These are phyloP conservation scores for Aspergillus bridgeri DNA, from an alignment of 495 filamentous ascomycete genomes.

Conservation along the genomic window DNA sequence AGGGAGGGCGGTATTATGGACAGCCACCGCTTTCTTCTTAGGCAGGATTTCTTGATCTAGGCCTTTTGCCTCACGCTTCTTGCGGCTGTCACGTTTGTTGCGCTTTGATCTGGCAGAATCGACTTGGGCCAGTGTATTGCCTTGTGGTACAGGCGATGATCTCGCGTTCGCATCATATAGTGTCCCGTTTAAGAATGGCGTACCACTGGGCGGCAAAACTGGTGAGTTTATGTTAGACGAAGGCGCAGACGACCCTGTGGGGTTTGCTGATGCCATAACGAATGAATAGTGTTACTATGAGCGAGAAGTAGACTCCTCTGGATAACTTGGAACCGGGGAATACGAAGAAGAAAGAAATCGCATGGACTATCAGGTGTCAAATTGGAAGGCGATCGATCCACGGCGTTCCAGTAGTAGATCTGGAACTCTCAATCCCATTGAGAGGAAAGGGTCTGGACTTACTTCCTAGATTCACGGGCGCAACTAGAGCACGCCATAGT, in stretches of 20 bases:
- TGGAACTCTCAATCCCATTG: too few relatives aligned
- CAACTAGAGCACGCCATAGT: too few relatives aligned
- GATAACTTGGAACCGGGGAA: neutral
- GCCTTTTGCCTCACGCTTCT: slow-evolving; percentile 74
- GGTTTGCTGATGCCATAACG: slow-evolving; percentile 37
- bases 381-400: neutral
- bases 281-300: neutral
- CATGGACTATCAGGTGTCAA: neutral
- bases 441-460: too few relatives aligned
- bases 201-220: slow-evolving; percentile 26
- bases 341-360: neutral
- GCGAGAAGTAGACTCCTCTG: neutral
- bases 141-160: slow-evolving; percentile 38
- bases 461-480: too few relatives aligned
- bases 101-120: slow-evolving; percentile 40
- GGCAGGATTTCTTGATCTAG: slow-evolving; percentile 39
- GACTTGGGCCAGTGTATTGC: slow-evolving; percentile 30
- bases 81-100: slow-evolving; percentile 51
- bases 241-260: slow-evolving; percentile 38
- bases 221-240: slow-evolving; percentile 47
- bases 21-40: slow-evolving; percentile 36
- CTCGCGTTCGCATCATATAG: slow-evolving; percentile 33
- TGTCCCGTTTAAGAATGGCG: slow-evolving; percentile 29
- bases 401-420: neutral
- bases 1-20: slow-evolving; percentile 28